Conservation (phyloP, 768 basidiomycete genomes). For the Brasilioporus rufonigricans region DNA sequence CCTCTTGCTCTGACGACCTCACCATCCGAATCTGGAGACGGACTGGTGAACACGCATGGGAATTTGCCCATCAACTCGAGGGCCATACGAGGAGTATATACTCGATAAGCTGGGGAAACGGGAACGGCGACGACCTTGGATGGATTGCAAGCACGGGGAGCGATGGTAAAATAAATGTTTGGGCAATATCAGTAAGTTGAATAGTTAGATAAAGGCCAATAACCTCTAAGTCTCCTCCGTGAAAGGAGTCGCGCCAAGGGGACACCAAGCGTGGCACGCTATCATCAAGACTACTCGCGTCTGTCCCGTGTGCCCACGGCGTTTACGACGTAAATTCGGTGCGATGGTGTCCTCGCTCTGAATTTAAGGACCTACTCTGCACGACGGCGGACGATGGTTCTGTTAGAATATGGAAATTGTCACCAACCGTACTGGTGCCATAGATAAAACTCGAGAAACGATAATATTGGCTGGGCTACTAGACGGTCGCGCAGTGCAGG, state of each 20-base stretch:
- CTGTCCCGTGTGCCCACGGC: constrained; percentile 66
- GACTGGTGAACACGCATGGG: constrained; percentile 58
- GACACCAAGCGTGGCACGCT: constrained; percentile 23
- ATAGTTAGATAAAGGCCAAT: background rate
- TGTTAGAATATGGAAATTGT: constrained; percentile 74
- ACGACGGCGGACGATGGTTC: constrained; percentile 86
- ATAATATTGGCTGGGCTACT: background rate
- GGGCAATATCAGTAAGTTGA: constrained; percentile 63
- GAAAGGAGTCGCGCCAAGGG: constrained; percentile 18
- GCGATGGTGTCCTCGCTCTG: constrained; percentile 74
- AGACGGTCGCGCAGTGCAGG: too few relatives aligned
- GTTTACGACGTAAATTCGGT: constrained; percentile 85
- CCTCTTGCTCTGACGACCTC: constrained; percentile 82
- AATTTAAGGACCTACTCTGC: constrained; percentile 65
- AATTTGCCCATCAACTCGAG: constrained; percentile 54
- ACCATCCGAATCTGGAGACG: constrained; percentile 87
- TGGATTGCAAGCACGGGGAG: constrained; percentile 85
- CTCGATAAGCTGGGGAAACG: constrained; percentile 68
- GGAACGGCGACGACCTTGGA: constrained; percentile 52
- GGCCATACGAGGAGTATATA: constrained; percentile 79
- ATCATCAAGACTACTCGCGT: constrained; percentile 50
- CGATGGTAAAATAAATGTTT: constrained; percentile 81
- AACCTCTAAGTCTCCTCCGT: background rate
- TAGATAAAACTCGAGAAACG: background rate
- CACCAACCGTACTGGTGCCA: background rate